Evolutionary conservation across 345 rosid species (phyloP), one percentile per base, ranked within the genome.

Genomic region (Odontarrhena argentea): DNA sequence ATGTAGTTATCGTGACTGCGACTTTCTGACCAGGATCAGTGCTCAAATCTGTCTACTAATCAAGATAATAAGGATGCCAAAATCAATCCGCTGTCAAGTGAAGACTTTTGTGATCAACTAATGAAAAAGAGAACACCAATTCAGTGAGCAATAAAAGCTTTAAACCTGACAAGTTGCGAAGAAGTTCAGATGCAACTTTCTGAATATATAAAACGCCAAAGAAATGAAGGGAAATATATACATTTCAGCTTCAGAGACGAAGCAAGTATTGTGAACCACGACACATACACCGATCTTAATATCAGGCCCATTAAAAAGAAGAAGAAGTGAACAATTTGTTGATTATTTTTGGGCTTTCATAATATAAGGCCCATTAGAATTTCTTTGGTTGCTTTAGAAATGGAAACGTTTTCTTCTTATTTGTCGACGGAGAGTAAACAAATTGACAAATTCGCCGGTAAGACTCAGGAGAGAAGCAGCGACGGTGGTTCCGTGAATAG

Each of bases 341-440:
- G 22, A 18, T 18, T n/a, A 0, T 35, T 38, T n/a, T 13, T 34
- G 54, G 67, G 60, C 22, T 26, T 67, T 45, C 11, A 3, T 55
- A 11, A 66, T n/a, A 25, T 37, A 26, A 38, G 68, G 58, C 68
- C 68, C 68, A 50, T 64, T 36, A 25, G 2, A 48, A 37, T 8
- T 22, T 37, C 0, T 5, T 1, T 9, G 30, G 46, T 14, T 24
- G n/a, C 3, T 8, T 42, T 25, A 12, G 37, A 32, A 36, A 37
- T 11, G 2, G 35, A 10, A 40, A 24, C 36, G 3, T 49, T 63
- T 49, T 26, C 8, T 9, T 2, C 45, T 34, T 26, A 22, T 13
- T 61, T 13, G 49, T 26, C 8, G 63, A 62, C 63, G 40, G 34
- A 2, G 11, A 53, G 5, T 28, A 32, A 18, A 18, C 22, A 18